These are phyloP conservation scores for Globisporangium ultimum DNA, from an alignment of 352 stramenopile species.

Conservation along the genomic window DNA sequence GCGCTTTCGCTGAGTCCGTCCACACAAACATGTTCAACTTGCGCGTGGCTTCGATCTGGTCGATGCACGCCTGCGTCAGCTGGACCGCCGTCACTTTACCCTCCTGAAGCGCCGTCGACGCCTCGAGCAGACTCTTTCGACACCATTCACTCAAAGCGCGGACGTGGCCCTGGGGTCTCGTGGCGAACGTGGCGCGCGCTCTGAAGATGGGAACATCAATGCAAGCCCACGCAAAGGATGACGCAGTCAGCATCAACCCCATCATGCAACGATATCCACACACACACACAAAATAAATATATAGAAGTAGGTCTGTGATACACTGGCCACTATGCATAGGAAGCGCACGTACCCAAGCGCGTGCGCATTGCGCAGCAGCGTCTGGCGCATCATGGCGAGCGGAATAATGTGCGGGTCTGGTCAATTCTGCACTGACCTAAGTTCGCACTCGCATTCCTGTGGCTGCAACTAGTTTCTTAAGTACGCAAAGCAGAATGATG, in stretches of 20 bases:
- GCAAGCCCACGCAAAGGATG: background rate
- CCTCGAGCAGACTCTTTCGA: conserved; percentile 51
- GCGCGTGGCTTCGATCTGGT: conserved; percentile 67
- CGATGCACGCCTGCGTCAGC: conserved; percentile 67
- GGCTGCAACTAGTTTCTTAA: background rate
- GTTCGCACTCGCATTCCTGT: background rate
- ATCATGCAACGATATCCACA: background rate
- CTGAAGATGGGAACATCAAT: background rate
- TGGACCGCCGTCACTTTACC: conserved; percentile 52
- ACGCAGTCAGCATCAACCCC: background rate
- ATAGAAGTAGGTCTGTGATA: too few relatives aligned
- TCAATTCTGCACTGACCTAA: background rate
- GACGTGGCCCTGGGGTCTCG: background rate
- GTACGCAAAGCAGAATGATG: background rate
- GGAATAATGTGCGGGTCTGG: background rate
- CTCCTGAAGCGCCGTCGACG: conserved; percentile 38
- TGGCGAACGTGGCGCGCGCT: conserved; percentile 3
- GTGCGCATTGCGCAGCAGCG: conserved; percentile 2
- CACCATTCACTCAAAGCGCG: conserved; percentile 57
- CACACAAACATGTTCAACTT: conserved; percentile 81
- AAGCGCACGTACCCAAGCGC: conserved; percentile 7
- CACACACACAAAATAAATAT: too few relatives aligned
- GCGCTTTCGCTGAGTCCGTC: conserved; percentile 63
- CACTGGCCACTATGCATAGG: background rate
- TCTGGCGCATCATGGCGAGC: background rate